Evolutionary conservation across 495 filamentous ascomycete species (phyloP).

Genomic region (Neurospora sp.): DNA sequence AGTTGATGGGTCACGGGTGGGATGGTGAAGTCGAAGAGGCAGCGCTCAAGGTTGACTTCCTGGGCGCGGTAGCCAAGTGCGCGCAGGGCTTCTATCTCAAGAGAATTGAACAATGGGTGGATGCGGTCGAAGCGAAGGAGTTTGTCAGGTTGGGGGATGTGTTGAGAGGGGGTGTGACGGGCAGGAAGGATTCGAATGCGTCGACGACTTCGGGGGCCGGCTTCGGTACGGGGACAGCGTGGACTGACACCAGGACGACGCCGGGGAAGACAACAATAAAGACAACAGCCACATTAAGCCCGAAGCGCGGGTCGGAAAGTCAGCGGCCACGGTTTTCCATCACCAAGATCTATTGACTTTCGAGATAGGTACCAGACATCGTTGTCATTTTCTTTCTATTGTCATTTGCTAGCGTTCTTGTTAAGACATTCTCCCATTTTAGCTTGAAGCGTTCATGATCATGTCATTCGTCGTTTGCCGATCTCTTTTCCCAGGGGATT

Average conservation of each 20-base stretch:
- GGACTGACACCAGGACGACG: background rate
- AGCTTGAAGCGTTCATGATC: background rate
- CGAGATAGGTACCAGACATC: background rate
- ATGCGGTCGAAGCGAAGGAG: conserved; percentile 15
- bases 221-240: background rate
- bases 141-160: conserved; percentile 17
- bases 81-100: conserved; percentile 15
- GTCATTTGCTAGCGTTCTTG: background rate
- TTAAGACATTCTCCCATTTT: background rate
- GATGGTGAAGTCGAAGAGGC: conserved; percentile 12
- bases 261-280: background rate
- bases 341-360: background rate
- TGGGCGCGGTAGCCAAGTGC: conserved; percentile 12
- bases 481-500: background rate
- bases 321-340: background rate
- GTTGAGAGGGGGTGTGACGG: conserved; percentile 9
- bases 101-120: conserved; percentile 21
- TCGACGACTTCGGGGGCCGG: background rate
- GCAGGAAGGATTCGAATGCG: background rate
- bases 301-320: background rate
- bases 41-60: conserved; percentile 17
- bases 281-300: background rate
- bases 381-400: background rate
- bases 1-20: conserved; percentile 12
- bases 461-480: background rate